Evolutionary conservation across 176 grass and related monocot genomes (phyloP), one percentile per base, ranked within the genome.

Genomic region (Aegilops longissima): DNA sequence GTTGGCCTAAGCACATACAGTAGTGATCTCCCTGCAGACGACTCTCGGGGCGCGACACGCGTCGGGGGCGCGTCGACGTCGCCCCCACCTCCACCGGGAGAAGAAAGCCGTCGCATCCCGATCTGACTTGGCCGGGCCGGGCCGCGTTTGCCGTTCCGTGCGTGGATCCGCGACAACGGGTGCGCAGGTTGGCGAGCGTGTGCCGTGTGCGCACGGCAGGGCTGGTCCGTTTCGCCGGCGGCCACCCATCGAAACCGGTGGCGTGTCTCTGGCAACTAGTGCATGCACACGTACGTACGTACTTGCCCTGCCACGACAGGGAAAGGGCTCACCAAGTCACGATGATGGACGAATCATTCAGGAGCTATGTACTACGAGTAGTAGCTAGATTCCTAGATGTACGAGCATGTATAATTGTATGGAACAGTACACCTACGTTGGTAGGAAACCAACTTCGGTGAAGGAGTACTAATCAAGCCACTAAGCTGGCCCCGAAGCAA

Each of bases 41-140:
- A 27, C 42, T 51, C 72, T 18, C 49, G n/a, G 29, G n/a, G 29
- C 62, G 9, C 75, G 81, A 40, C 87, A 78, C 73, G 86, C 81
- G 87, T 88, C 71, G 9, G 61, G 51, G 3, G 70, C 39, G 5
- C 78, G 67, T 72, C 33, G 82, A 68, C 76, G 66, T 40, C 14
- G 69, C 45, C 6, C 7, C 6, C 66, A 12, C 58, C n/a, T 8
- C 25, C 45, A 35, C 21, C 6, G 68, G 35, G 68, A 40, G 38
- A 71, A 39, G 68, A 40, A 72, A 40, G 20, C 36, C 71, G 71
- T 75, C 73, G 73, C 39, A 21, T 21, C 52, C 52, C 52, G 17
- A 20, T 40, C 40, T 86, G 84, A 86, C 79, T 78, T 77, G 83
- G 63, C 71, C 35, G 35, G 14, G 12, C 11, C n/a, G 6, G 71